Percentiles rank a stretch among this genome's conserved stretches.
These are phyloP conservation scores for Fusarium dlaminii DNA, from an alignment of 2,329 filamentous ascomycete genomes.

Conservation along the genomic window DNA sequence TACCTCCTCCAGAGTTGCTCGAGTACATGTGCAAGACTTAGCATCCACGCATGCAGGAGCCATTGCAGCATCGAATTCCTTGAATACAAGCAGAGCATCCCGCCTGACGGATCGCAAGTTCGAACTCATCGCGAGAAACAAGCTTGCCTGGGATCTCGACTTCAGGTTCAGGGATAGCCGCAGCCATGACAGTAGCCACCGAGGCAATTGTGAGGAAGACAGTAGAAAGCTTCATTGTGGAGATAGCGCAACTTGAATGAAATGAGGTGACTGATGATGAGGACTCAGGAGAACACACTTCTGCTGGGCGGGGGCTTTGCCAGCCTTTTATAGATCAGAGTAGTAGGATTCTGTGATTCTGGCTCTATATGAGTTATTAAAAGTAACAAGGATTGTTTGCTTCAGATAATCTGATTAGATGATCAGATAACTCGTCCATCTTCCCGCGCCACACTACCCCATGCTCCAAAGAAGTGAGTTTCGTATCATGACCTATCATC, in stretches of 20 bases:
- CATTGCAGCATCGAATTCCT: background rate
- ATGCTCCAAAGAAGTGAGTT: rapidly evolving
- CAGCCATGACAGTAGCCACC: background rate
- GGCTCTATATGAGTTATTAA: background rate
- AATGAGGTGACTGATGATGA: background rate
- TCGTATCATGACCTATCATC: background rate
- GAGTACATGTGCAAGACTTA: background rate
- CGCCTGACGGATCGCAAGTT: background rate
- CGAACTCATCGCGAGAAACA: background rate
- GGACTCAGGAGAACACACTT: background rate
- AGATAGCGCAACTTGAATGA: rapidly evolving
- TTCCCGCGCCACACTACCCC: background rate
- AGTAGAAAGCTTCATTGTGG: background rate
- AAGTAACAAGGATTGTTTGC: rapidly evolving
- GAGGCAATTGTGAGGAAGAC: background rate
- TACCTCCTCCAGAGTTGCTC: background rate
- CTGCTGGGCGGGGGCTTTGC: rapidly evolving
- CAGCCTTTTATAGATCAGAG: background rate
- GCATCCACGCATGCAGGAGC: background rate
- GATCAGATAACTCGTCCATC: background rate
- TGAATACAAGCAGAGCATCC: background rate
- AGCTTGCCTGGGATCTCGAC: background rate
- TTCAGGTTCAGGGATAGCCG: background rate
- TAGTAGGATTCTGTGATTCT: rapidly evolving
- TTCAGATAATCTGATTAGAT: background rate